These are phyloP conservation scores for Cucurbita moschata DNA, from an alignment of 306 rosid genomes.

Conservation along the genomic window DNA sequence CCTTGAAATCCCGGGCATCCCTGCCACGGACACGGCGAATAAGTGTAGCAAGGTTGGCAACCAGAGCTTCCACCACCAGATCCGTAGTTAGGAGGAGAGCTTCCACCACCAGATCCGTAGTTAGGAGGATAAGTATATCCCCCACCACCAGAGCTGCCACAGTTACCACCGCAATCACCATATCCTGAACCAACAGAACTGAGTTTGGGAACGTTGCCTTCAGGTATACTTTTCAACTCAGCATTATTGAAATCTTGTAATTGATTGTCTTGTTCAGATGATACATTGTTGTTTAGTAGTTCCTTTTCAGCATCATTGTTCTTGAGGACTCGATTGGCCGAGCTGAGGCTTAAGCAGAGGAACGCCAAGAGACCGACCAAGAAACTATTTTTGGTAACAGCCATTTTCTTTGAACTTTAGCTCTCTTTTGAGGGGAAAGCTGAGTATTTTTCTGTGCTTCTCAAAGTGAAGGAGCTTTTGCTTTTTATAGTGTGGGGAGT, in stretches of 20 bases:
- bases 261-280: background rate
- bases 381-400: background rate
- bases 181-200: background rate
- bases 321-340: slow-evolving; percentile 3
- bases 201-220: background rate
- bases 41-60: background rate
- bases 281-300: background rate
- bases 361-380: slow-evolving; percentile 17
- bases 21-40: background rate
- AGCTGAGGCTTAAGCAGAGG: slow-evolving; percentile 18
- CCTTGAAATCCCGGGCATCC: background rate
- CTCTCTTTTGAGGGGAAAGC: background rate
- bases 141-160: background rate
- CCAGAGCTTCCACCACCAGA: background rate
- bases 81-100: background rate
- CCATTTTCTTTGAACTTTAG: background rate
- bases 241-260: background rate
- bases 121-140: background rate
- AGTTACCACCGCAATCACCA: background rate
- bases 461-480: background rate
- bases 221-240: background rate
- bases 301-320: background rate
- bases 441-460: background rate
- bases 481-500: background rate
- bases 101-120: background rate